Evolutionary conservation across 352 stramenopile species (phyloP).

Genomic region (Pythium aphanidermatum): DNA sequence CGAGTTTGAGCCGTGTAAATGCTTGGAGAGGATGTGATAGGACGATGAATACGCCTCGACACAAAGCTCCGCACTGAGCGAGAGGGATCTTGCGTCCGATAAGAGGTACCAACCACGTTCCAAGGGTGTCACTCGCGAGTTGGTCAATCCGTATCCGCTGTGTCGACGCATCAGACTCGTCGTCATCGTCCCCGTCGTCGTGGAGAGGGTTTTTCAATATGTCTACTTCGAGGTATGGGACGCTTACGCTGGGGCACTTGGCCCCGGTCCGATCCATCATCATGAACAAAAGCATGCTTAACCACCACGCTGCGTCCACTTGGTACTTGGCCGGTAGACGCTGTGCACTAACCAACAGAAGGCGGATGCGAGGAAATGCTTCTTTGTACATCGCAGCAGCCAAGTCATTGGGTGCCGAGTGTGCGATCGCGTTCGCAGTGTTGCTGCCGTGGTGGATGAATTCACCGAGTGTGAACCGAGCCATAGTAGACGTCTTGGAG

Average conservation of each 20-base stretch:
- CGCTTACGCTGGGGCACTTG: constrained; percentile 52
- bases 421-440: constrained; percentile 4
- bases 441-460: constrained; percentile 12
- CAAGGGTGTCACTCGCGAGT: constrained; percentile 38
- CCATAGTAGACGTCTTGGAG: constrained; percentile 34
- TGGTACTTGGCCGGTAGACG: constrained; percentile 51
- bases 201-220: constrained; percentile 13
- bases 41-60: constrained; percentile 57
- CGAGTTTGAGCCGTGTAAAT: constrained; percentile 42
- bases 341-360: constrained; percentile 36
- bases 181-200: constrained; percentile 40
- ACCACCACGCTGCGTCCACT: constrained; percentile 49
- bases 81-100: constrained; percentile 44
- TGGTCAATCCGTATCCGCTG: constrained; percentile 54
- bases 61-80: constrained; percentile 40
- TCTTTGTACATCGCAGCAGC: constrained; percentile 59
- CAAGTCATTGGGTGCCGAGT: constrained; percentile 62
- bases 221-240: constrained; percentile 70
- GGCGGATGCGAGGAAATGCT: constrained; percentile 46
- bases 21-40: constrained; percentile 55
- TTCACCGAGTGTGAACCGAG: constrained; percentile 23
- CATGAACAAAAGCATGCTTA: constrained; percentile 72
- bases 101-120: constrained; percentile 50
- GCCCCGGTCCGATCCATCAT: constrained; percentile 80
- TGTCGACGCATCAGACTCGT: constrained; percentile 27